These are phyloP conservation scores for Volvariella volvacea DNA, from an alignment of 1,284 basidiomycete genomes.

Conservation along the genomic window DNA sequence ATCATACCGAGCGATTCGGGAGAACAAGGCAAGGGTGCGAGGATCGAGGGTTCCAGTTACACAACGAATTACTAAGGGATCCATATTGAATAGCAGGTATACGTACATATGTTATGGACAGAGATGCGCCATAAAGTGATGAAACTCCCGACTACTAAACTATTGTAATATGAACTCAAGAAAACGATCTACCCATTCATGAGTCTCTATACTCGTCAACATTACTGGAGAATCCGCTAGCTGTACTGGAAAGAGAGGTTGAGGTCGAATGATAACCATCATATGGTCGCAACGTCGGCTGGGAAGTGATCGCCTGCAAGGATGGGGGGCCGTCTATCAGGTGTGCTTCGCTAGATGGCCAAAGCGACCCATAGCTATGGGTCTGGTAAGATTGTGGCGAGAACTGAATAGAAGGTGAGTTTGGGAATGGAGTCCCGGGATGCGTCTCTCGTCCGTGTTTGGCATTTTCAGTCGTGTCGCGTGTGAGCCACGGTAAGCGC, in stretches of 20 bases:
- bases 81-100: too few species aligned
- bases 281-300: constrained; percentile 24
- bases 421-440: constrained; percentile 21
- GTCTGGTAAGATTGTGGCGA: constrained; percentile 4
- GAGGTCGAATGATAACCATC: constrained; percentile 26
- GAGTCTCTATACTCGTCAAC: too few species aligned
- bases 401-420: constrained; percentile 4
- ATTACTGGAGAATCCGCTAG: constrained; percentile 7
- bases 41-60: too few species aligned
- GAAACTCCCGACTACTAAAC: too few species aligned
- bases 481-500: constrained; percentile 24
- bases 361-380: constrained; percentile 29
- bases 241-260: constrained; percentile 27
- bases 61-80: too few species aligned
- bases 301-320: constrained; percentile 27
- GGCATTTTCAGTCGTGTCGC: constrained; percentile 21
- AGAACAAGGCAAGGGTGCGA: too few species aligned
- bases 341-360: constrained; percentile 26
- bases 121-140: too few species aligned
- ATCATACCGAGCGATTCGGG: too few species aligned
- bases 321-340: constrained; percentile 23
- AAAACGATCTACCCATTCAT: too few species aligned
- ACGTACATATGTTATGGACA: too few species aligned
- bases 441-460: constrained; percentile 23
- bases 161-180: too few species aligned